These are phyloP conservation scores for Symbiodinium natans DNA, from an alignment of 73 alveolate genomes.

Conservation along the genomic window DNA sequence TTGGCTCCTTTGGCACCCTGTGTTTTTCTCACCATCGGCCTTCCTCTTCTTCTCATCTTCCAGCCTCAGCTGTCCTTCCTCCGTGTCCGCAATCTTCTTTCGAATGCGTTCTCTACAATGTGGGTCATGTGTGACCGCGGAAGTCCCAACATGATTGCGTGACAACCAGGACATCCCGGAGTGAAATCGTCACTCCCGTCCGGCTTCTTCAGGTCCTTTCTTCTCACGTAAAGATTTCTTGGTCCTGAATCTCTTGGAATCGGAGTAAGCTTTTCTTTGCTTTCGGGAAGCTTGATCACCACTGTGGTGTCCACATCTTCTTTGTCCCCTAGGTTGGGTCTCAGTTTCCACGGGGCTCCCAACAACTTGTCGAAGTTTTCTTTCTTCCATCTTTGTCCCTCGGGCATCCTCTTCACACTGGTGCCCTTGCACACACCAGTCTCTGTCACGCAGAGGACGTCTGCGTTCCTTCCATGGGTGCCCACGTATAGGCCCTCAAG, in stretches of 20 bases:
- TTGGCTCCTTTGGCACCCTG: too few species aligned
- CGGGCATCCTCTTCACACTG: slow-evolving; percentile 14
- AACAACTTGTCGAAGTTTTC: neutral
- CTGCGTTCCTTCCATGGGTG: slow-evolving; percentile 38
- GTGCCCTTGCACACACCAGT: slow-evolving; percentile 25
- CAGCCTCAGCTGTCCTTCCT: neutral
- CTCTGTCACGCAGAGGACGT: slow-evolving; percentile 19
- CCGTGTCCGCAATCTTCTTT: slow-evolving; percentile 18
- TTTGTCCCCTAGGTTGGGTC: neutral
- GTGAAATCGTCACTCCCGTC: slow-evolving; percentile 1
- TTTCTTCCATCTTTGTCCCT: neutral
- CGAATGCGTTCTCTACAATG: slow-evolving; percentile 1
- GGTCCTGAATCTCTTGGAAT: neutral
- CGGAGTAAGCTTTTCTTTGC: neutral
- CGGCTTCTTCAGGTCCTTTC: neutral
- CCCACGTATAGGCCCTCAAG: slow-evolving; percentile 19
- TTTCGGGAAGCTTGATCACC: neutral
- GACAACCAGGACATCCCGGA: slow-evolving; percentile 33
- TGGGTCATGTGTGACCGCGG: neutral
- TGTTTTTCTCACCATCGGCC: neutral
- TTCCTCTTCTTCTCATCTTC: slow-evolving; percentile 29
- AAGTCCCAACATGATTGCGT: slow-evolving; percentile 6
- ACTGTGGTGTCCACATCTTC: slow-evolving; percentile 17
- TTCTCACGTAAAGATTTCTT: neutral
- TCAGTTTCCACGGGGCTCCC: slow-evolving; percentile 18